A percentile compares a stretch with the other conserved stretches of the same genome.
Conservation (phyloP, 2,329 filamentous ascomycete genomes). For the Alternaria hordeiaustralica region DNA sequence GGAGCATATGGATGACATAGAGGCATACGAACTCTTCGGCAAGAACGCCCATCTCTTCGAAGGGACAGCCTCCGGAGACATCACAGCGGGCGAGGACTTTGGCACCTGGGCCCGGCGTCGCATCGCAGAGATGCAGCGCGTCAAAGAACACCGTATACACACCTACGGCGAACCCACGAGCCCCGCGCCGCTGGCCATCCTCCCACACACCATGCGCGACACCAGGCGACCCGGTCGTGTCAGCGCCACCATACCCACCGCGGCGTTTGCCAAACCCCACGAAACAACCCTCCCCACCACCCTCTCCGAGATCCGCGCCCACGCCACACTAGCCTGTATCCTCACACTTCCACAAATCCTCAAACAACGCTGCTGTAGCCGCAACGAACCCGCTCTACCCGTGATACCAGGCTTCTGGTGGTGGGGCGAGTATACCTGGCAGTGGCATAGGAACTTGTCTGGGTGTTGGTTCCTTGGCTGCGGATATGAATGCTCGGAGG, state of each 20-base stretch:
- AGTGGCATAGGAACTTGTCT: constrained; percentile 17
- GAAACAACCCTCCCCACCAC: constrained; percentile 10
- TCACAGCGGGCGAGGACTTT: constrained; percentile 8
- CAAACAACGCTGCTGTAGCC: neutral
- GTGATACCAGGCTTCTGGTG: constrained; percentile 4
- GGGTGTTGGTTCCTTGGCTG: constrained; percentile 15
- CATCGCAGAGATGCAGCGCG: constrained; percentile 12
- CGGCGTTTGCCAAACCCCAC: neutral
- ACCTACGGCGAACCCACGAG: neutral
- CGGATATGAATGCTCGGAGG: neutral
- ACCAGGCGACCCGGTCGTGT: neutral
- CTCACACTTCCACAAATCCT: neutral
- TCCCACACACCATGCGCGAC: neutral
- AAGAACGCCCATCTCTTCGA: neutral
- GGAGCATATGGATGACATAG: constrained; percentile 1
- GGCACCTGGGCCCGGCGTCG: constrained; percentile 7
- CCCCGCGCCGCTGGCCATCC: neutral
- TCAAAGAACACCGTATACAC: constrained; percentile 14
- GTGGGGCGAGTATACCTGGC: constrained; percentile 14
- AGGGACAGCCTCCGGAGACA: neutral
- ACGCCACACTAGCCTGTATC: neutral
- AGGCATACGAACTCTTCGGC: neutral
- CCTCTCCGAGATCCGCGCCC: constrained; percentile 3
- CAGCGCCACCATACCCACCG: neutral
- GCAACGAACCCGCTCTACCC: neutral